phyloP scores from a whole-genome alignment of 352 stramenopile species.

The Phytophthora litchii region DNA sequence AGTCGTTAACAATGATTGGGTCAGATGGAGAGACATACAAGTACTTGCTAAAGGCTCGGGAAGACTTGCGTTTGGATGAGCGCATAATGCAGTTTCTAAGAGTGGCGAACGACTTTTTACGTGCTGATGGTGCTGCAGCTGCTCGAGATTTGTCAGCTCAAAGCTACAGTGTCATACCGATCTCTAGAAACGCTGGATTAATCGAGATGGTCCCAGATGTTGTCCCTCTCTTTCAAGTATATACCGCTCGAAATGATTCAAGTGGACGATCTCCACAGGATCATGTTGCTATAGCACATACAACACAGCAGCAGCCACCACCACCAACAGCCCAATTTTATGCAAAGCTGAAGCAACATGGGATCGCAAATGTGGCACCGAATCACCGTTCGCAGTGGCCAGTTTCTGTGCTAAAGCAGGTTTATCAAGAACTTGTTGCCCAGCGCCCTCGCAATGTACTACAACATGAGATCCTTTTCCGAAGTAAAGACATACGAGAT shows the following conservation, averaged over 20 bases:
- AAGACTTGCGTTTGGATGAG: conserved; percentile 90
- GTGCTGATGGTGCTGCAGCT: conserved; percentile 45
- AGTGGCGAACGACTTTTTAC: conserved; percentile 77
- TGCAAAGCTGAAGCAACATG: conserved; percentile 79
- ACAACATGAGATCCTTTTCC: conserved; percentile 61
- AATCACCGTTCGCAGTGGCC: conserved; percentile 72
- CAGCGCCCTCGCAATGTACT: conserved; percentile 72
- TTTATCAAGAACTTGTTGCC: conserved; percentile 70
- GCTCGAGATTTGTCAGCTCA: conserved; percentile 53
- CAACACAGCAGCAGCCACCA: conserved; percentile 30
- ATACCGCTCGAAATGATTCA: conserved; percentile 51
- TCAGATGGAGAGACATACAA: conserved; percentile 74
- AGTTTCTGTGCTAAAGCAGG: conserved; percentile 56
- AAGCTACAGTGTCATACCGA: conserved; percentile 81
- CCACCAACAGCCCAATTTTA: conserved; percentile 81
- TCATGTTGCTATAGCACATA: conserved; percentile 18
- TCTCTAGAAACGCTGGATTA: conserved; percentile 79
- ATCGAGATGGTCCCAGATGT: conserved; percentile 90
- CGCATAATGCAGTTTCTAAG: conserved; percentile 91
- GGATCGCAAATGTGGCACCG: conserved; percentile 72
- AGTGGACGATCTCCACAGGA: conserved; percentile 27
- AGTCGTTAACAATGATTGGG: conserved; percentile 79
- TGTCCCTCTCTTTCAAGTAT: conserved; percentile 83
- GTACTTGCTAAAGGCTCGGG: conserved; percentile 87
- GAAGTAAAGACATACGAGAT: conserved; percentile 65